These are phyloP conservation scores for Ramichloridium luteum DNA, from an alignment of 2,329 filamentous ascomycete species.

Conservation along the genomic window DNA sequence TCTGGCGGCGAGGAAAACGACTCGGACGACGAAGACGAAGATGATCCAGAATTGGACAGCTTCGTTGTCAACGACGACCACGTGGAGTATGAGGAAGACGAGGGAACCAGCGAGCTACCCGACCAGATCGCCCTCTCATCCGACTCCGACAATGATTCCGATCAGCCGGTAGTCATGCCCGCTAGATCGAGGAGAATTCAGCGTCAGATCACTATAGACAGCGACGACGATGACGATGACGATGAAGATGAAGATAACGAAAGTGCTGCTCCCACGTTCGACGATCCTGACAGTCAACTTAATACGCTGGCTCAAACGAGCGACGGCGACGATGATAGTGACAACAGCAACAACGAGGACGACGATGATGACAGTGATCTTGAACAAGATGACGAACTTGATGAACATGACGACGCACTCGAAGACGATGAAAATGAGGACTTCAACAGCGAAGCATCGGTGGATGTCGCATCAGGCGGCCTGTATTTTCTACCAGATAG, in stretches of 20 bases:
- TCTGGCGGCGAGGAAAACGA: conserved; percentile 3
- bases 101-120: background rate
- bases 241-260: conserved; percentile 5
- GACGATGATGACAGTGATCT: conserved; percentile 7
- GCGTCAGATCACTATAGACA: background rate
- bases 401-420: conserved; percentile 1
- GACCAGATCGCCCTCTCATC: too few species aligned
- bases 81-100: conserved; percentile 1
- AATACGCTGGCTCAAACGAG: conserved; percentile 12
- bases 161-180: background rate
- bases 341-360: conserved; percentile 2
- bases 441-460: too few species aligned
- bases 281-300: conserved; percentile 3
- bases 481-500: too few species aligned
- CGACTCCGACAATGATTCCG: background rate
- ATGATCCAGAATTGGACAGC: conserved; percentile 11
- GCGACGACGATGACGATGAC: conserved; percentile 11
- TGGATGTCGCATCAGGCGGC: too few species aligned
- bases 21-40: conserved; percentile 10
- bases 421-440: conserved; percentile 5
- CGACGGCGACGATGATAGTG: conserved; percentile 13
- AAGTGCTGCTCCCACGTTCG: conserved; percentile 4
- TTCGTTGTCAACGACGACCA: conserved; percentile 10
- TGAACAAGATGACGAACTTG: conserved; percentile 6
- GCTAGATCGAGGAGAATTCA: too few species aligned